phyloP scores from a whole-genome alignment of 768 basidiomycete species.

The Tulasnella sp. region DNA sequence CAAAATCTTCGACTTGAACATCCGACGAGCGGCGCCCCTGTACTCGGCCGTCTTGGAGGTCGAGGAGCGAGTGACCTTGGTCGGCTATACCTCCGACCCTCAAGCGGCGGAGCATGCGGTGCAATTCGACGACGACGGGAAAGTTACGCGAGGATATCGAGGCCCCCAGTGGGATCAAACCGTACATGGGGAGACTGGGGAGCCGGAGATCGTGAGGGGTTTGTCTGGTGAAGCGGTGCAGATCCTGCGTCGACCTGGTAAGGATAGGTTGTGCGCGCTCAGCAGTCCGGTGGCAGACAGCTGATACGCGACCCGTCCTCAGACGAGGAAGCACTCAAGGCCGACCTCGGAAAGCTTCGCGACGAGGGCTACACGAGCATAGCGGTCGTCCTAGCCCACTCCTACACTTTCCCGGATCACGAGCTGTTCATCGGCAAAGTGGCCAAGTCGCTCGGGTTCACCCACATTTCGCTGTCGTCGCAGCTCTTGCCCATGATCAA shows the following conservation, averaged over 20 bases:
- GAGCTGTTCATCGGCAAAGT: constrained; percentile 72
- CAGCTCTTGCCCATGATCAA: constrained; percentile 93
- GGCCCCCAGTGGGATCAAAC: constrained; percentile 73
- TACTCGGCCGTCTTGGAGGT: constrained; percentile 70
- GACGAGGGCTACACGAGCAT: constrained; percentile 83
- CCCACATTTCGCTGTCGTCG: constrained; percentile 85
- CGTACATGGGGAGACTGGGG: constrained; percentile 59
- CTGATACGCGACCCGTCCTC: not conserved
- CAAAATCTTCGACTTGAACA: constrained; percentile 92
- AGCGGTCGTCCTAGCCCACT: constrained; percentile 88
- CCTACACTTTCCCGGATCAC: constrained; percentile 89
- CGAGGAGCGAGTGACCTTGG: constrained; percentile 92
- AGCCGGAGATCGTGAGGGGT: constrained; percentile 68
- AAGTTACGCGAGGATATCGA: constrained; percentile 65
- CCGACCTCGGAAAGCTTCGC: constrained; percentile 71
- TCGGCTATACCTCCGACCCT: constrained; percentile 92
- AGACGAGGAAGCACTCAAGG: constrained; percentile 48
- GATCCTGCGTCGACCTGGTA: constrained; percentile 74
- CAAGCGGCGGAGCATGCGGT: constrained; percentile 73
- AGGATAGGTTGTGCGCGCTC: constrained; percentile 33
- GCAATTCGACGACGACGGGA: constrained; percentile 73
- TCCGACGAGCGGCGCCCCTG: constrained; percentile 72
- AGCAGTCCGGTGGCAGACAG: too few species aligned
- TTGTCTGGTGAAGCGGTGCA: constrained; percentile 89
- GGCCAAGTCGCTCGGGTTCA: constrained; percentile 82